Base-by-base conservation (phyloP, 1,284 basidiomycete genomes). In the Ustanciosporium gigantosporum region DNA sequence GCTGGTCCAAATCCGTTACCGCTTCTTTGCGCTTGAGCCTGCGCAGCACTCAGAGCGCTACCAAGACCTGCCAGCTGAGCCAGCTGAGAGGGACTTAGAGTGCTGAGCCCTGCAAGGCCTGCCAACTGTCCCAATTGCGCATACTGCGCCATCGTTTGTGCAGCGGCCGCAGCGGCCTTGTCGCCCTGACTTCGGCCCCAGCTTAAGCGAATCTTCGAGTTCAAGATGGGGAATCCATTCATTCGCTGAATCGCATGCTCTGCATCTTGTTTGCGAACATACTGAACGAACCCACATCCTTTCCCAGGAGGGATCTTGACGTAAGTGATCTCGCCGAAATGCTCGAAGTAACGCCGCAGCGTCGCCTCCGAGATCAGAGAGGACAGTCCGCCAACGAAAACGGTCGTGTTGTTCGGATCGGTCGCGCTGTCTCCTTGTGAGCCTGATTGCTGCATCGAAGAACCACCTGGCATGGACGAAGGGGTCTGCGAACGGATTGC, bases 281-380 rank as follows among this genome's bases (percentile, higher is more conserved):
- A 95, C 79, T 94, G 91, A 22, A 96, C 91, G 69, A 96, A 96
- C 0, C 92, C 91, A 71, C 92, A 95, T 56, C 92, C 90, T 75
- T 95, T 95, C 39, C 90, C 91, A 21, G 90, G 88, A 3, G 92
- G 92, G 6, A 95, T 91, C 80, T 95, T 95, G 75, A 94, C 90
- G 27, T 76, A 74, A 17, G 68, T 65, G 57, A 77, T 76, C 38
- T 69, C 68, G 36, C 75, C 75, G 27, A 73, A 74, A 14, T 68
- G 72, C 21, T 66, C 57, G 43, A 77, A 77, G 57, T 76, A 73
- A 15, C 68, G 52, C 24, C 69, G 59, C n/a, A 77, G 56, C 2
- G 68, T 73, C 3, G 56, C 51, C 43, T 77, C 75, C 9, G 75
- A 72, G 41, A 76, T 74, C 46, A 76, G 45, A 6, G 67, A 68